Evolutionary conservation across 352 stramenopile species (phyloP).

Genomic region (Phytophthora syringae): DNA sequence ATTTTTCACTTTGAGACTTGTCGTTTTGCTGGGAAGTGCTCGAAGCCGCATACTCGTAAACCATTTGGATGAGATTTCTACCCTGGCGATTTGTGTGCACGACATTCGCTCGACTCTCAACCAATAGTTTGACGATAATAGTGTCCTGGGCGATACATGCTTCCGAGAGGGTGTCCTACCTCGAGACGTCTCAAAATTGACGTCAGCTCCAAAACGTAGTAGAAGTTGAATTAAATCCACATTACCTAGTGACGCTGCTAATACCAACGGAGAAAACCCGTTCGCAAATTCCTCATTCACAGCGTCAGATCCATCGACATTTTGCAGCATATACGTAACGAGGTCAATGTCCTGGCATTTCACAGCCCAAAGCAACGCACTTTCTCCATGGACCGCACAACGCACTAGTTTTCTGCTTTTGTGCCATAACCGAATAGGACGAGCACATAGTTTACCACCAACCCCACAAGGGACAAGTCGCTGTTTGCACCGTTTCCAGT

Average conservation of each 20-base stretch:
- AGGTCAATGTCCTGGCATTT: conserved; percentile 71
- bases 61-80: conserved; percentile 52
- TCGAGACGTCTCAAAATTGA: conserved; percentile 73
- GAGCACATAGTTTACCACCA: conserved; percentile 51
- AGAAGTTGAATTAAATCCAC: conserved; percentile 61
- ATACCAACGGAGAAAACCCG: conserved; percentile 65
- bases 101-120: conserved; percentile 67
- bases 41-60: conserved; percentile 27
- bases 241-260: conserved; percentile 54
- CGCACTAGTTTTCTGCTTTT: conserved; percentile 39
- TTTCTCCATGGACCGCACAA: conserved; percentile 64
- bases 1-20: conserved; percentile 16
- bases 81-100: conserved; percentile 70
- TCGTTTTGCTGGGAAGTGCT: background rate
- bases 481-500: conserved; percentile 72
- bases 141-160: conserved; percentile 57
- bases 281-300: conserved; percentile 72
- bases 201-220: conserved; percentile 68
- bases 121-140: conserved; percentile 59
- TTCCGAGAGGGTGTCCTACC: conserved; percentile 72
- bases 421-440: conserved; percentile 75
- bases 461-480: conserved; percentile 66
- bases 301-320: conserved; percentile 35
- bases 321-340: conserved; percentile 65
- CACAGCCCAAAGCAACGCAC: conserved; percentile 62